These are phyloP conservation scores for Fusarium bactridioides DNA, from an alignment of 2,329 filamentous ascomycete genomes.

Conservation along the genomic window DNA sequence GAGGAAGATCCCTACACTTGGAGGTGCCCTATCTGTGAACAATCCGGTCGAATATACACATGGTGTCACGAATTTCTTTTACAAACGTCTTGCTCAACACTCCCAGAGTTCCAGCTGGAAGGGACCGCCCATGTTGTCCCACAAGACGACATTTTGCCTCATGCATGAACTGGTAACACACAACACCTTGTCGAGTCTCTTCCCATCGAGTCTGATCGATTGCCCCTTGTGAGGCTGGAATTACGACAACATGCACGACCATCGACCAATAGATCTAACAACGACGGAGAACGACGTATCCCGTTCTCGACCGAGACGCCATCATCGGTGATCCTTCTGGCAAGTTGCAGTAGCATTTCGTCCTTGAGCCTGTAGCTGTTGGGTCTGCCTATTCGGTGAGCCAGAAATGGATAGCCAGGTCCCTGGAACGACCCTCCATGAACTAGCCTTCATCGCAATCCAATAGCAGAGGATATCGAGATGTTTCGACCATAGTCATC, in stretches of 20 bases:
- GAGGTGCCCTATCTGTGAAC: not conserved
- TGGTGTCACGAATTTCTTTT: constrained; percentile 5
- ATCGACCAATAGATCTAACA: not conserved
- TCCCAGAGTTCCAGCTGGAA: not conserved
- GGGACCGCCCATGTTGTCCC: constrained; percentile 7
- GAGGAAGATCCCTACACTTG: constrained; percentile 8
- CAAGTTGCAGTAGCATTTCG: constrained; percentile 21
- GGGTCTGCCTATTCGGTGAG: constrained; percentile 7
- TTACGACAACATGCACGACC: not conserved
- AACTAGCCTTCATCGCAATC: not conserved
- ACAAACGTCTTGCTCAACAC: not conserved
- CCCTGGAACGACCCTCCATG: not conserved
- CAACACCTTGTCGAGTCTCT: not conserved
- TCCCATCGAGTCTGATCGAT: not conserved
- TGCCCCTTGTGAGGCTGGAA: not conserved
- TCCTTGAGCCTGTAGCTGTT: constrained; percentile 1
- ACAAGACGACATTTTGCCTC: not conserved
- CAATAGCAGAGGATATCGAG: not conserved
- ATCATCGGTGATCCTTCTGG: constrained; percentile 12
- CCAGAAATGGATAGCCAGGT: constrained; percentile 5
- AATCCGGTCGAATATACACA: not conserved
- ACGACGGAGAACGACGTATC: not conserved
- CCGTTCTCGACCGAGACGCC: constrained; percentile 13
- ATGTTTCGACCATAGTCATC: not conserved
- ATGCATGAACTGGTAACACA: constrained; percentile 30